Conservation (phyloP, 495 filamentous ascomycete species). For the Tuber melanosporum region DNA sequence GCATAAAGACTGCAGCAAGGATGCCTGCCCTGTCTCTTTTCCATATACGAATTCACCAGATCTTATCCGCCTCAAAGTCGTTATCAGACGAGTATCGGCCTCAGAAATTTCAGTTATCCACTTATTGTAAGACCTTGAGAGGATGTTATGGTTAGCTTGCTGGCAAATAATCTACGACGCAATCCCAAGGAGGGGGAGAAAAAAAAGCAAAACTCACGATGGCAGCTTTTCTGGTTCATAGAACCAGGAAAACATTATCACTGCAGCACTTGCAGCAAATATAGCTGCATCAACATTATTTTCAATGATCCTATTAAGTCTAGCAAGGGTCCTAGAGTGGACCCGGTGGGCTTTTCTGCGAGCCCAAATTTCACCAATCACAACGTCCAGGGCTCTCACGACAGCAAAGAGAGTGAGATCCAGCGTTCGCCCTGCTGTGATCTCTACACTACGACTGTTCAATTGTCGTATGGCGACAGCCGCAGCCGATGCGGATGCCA, state of each 20-base stretch:
- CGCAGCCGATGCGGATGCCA: conserved; percentile 30
- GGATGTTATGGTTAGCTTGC: conserved; percentile 13
- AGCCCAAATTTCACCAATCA: conserved; percentile 62
- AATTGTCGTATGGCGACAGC: conserved; percentile 33
- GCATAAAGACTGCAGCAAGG: conserved; percentile 68
- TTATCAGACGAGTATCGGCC: conserved; percentile 71
- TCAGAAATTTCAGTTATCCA: conserved; percentile 77
- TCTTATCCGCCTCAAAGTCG: conserved; percentile 62
- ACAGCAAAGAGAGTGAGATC: conserved; percentile 80
- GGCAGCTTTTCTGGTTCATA: conserved; percentile 40
- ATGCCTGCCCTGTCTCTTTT: conserved; percentile 65
- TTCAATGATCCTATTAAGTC: conserved; percentile 49
- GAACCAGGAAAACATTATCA: conserved; percentile 60
- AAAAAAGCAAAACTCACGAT: conserved; percentile 23
- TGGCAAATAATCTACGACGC: background rate
- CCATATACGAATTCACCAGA: conserved; percentile 65
- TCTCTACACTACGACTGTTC: conserved; percentile 40
- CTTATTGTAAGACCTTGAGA: conserved; percentile 60
- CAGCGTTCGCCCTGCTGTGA: conserved; percentile 68
- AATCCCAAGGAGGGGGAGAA: background rate
- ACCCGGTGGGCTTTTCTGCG: conserved; percentile 44
- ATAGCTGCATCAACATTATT: conserved; percentile 59
- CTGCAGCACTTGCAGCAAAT: conserved; percentile 68
- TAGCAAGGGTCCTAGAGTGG: conserved; percentile 48
- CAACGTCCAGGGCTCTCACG: conserved; percentile 64